Evolutionary conservation across 73 alveolate species (phyloP).

Genomic region (Symbiodinium natans): DNA sequence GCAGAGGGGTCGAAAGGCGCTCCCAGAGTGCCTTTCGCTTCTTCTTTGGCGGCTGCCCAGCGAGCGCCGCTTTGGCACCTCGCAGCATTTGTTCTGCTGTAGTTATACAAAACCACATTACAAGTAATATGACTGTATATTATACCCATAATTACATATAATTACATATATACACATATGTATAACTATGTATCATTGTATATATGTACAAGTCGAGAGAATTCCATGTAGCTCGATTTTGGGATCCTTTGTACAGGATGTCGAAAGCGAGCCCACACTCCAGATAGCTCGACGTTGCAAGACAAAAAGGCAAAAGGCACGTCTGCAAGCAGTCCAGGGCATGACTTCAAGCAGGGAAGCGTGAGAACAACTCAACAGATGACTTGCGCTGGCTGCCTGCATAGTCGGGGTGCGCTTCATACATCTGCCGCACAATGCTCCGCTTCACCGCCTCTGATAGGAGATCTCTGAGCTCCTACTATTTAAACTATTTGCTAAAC

Average conservation of each 20-base stretch:
- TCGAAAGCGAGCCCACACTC: no score
- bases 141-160: no score
- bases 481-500: not conserved
- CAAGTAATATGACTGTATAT: no score
- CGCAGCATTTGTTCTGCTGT: no score
- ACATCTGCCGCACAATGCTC: conserved; percentile 98
- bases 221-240: not conserved
- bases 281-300: no score
- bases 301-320: no score
- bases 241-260: not conserved
- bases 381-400: conserved; percentile 89
- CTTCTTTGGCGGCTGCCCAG: conserved; percentile 33
- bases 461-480: not conserved
- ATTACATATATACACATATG: not conserved
- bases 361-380: no score
- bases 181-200: not conserved
- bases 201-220: not conserved
- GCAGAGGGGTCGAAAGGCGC: no score
- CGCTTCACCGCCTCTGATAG: conserved; percentile 95
- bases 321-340: no score
- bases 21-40: conserved; percentile 51
- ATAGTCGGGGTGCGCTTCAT: conserved; percentile 99
- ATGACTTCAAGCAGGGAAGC: no score
- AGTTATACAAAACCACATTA: no score
- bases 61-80: conserved; percentile 50